phyloP scores from a whole-genome alignment of 2,329 filamentous ascomycete genomes.

The Ceratocystis colombiana region DNA sequence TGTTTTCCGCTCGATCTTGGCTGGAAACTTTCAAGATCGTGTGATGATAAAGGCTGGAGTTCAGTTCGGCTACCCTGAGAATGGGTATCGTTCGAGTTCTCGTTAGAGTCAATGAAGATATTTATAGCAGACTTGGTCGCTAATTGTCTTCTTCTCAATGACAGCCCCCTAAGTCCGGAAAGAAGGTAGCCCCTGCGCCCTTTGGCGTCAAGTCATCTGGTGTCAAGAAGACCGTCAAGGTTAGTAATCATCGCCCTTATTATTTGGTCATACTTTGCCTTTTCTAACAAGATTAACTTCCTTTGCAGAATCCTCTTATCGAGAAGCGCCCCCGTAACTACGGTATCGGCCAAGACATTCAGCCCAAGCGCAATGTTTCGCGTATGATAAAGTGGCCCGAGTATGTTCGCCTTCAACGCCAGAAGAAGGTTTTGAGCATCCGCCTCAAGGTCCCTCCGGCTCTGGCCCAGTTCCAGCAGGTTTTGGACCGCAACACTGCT shows the following conservation, averaged over 20 bases:
- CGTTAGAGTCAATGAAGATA: constrained; percentile 80
- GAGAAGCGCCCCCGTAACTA: constrained; percentile 98
- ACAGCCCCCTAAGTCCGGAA: constrained; percentile 97
- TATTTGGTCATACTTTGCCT: too few species aligned
- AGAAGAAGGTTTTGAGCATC: constrained; percentile 91
- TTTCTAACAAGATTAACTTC: constrained; percentile 28
- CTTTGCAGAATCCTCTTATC: constrained; percentile 83
- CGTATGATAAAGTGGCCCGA: constrained; percentile 99
- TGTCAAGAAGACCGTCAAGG: constrained; percentile 93
- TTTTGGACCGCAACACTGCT: constrained; percentile 92
- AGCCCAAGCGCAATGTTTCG: constrained; percentile 87
- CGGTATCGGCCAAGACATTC: constrained; percentile 97
- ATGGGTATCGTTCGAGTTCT: constrained; percentile 39
- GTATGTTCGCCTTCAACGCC: constrained; percentile 95
- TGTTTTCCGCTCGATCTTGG: constrained; percentile 24
- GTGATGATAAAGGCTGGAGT: constrained; percentile 26
- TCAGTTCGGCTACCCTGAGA: constrained; percentile 10
- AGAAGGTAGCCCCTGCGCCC: constrained; percentile 95
- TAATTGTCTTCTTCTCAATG: constrained; percentile 99
- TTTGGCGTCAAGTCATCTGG: constrained; percentile 89
- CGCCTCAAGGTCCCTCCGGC: constrained; percentile 97
- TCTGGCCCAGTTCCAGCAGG: constrained; percentile 95
- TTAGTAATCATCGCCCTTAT: constrained; percentile 41
- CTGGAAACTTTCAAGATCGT: constrained; percentile 17
- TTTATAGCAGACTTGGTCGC: constrained; percentile 67